phyloP scores from a whole-genome alignment of 2,329 filamentous ascomycete species.

The Colletotrichum sansevieriae region DNA sequence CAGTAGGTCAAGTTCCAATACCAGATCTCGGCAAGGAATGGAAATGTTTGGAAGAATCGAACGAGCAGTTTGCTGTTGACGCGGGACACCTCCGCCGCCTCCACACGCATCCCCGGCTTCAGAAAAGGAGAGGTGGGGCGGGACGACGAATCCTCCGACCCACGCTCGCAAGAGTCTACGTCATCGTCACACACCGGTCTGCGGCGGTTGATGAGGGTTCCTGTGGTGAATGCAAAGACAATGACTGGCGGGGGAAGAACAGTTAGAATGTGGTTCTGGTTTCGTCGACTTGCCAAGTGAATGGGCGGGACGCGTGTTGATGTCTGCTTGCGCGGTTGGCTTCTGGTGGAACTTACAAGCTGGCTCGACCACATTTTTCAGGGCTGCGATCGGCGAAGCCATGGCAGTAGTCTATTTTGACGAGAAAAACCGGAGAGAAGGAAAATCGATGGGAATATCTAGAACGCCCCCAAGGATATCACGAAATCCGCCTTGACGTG shows the following conservation, averaged over 20 bases:
- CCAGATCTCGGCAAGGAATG: slow-evolving; percentile 53
- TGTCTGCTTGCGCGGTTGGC: not conserved
- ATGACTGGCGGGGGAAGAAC: slow-evolving; percentile 24
- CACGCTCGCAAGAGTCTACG: slow-evolving; percentile 32
- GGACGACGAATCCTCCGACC: slow-evolving; percentile 34
- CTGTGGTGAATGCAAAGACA: slow-evolving; percentile 37
- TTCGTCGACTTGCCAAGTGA: not conserved
- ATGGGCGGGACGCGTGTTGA: not conserved
- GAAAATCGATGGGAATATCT: not conserved
- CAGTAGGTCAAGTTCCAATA: slow-evolving; percentile 55
- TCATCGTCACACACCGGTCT: slow-evolving; percentile 26
- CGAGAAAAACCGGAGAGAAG: not conserved
- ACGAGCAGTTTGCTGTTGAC: slow-evolving; percentile 40
- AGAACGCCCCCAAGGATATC: slow-evolving; percentile 8
- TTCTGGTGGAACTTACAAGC: slow-evolving; percentile 28
- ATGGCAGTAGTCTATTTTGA: slow-evolving; percentile 16
- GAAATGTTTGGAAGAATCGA: slow-evolving; percentile 49
- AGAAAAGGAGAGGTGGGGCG: slow-evolving; percentile 34
- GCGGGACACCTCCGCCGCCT: slow-evolving; percentile 17
- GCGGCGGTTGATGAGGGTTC: slow-evolving; percentile 42
- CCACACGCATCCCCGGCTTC: slow-evolving; percentile 36
- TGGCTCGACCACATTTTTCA: slow-evolving; percentile 40
- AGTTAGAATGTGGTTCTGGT: not conserved
- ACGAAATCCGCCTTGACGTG: not conserved
- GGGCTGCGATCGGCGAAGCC: slow-evolving; percentile 28